Base-by-base conservation (phyloP, 495 filamentous ascomycete species). In the Geoglossum glabrum region DNA sequence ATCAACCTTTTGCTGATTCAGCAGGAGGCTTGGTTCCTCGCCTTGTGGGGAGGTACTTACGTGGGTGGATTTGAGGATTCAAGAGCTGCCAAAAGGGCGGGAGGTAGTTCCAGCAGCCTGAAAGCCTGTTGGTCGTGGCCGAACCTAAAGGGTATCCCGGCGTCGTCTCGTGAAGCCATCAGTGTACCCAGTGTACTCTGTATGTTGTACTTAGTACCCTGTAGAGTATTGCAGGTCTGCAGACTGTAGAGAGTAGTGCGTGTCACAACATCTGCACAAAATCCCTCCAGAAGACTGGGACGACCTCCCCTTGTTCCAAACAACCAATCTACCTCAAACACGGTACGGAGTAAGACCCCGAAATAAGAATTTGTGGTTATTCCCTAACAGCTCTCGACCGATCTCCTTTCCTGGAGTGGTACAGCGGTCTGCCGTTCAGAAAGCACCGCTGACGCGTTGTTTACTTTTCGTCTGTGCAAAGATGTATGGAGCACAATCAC, bases 81-180 rank as follows among this genome's bases (percentile, higher is more conserved):
- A 19, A 94, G 69, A 7, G 86, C 68, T 13, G 79, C 73, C 10
- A 87, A 74, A 9, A 95, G 69, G 25, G 87, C 83, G 8, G 82
- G 74, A 3, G 88, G 81, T 0, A 96, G 77, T 66, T 95, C 89
- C n/a, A 95, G 71, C 11, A 95, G 72, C 30, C 82, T 79, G 66
- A 88, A 84, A 5, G 77, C 76, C 56, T 79, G 70, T 61, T 79
- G 76, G 40, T 75, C 71, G 13, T 76, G 73, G 33, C 73, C 71
- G 61, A 87, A 74, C n/a, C 73, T 74, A 58, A 92, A 79, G 1
- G 78, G 72, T 60, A 87, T 80, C 46, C 76, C 77, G 10, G 62
- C 65, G n/a, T 78, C 71, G 3, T 71, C 64, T 70, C 83, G 81
- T 27, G 77, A 79, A 11, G 79, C 75, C 81, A 84, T 40, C 11